Base-by-base conservation (phyloP, 2,329 filamentous ascomycete species). In the Juglanconis juglandina region DNA sequence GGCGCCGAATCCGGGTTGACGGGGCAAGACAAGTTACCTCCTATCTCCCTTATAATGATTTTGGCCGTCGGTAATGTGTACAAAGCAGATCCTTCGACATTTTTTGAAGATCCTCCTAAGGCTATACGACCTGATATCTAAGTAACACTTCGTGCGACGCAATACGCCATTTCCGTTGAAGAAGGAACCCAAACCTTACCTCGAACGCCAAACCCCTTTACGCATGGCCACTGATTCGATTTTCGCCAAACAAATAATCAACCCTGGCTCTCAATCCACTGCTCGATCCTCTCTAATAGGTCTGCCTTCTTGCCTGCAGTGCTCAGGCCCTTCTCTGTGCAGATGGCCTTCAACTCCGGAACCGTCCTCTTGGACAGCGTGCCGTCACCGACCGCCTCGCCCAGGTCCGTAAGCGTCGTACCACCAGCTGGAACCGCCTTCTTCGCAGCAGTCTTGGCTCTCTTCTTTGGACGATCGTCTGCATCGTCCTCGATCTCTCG, bases 311-410 rank as follows among this genome's bases (percentile, higher is more conserved):
- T 76, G 0, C 84, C 84, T 7, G 75, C 69, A 0, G 77, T 76
- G 37, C 78, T 80, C 42, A 85, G 66, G 0, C 80, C 81, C 60
- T 79, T 80, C 34, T 73, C 74, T 0, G 69, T 73, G 41, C 85
- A 72, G 6, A 83, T 69, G 30, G 80, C 78, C 62, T 78, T 83
- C 39, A 87, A 70, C 56, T 82, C 79, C 0, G 73, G 76, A 8
- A 86, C 81, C 4, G 81, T 81, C 76, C 85, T 77, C 68, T 82
- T 83, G n/a, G 73, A 67, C 53, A 86, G 71, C 8, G 73, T 77
- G 2, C 77, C 81, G 11, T 76, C 74, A 14, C 79, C 75, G 2
- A 79, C 70, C 1, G 76, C 76, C 32, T 69, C 69, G 66, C 75
- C 80, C 34, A 85, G 71, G 64, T 84, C 76, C 3, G 76, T 73